Evolutionary conservation across 2,329 filamentous ascomycete species (phyloP).

Genomic region (Aspergillus uvarum): DNA sequence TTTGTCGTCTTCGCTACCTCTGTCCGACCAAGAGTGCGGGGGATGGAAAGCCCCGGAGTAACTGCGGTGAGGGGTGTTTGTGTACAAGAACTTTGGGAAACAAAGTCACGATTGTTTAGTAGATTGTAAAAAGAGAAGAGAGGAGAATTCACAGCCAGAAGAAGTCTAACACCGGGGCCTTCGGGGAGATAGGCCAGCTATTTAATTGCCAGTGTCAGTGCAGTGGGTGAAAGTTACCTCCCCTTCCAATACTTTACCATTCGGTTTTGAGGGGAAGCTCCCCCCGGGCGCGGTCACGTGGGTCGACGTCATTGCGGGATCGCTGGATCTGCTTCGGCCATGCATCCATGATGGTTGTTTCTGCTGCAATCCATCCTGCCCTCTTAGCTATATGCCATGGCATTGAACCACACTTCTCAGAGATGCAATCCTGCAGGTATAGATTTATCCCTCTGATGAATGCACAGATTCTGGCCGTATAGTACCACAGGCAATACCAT

Average conservation of each 20-base stretch:
- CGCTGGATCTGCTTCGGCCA: no score
- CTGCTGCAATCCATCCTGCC: no score
- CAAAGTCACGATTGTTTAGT: background rate
- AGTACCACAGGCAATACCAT: background rate
- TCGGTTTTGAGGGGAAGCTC: background rate
- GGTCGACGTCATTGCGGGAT: background rate
- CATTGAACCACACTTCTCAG: no score
- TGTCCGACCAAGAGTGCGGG: background rate
- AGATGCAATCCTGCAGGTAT: no score
- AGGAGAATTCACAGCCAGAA: background rate
- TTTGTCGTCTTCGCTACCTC: background rate
- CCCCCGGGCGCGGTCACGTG: background rate
- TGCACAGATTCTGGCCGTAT: no score
- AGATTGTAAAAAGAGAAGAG: background rate
- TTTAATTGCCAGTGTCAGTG: background rate
- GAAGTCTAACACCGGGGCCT: background rate
- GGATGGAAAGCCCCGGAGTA: background rate
- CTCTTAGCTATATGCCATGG: no score
- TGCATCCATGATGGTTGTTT: no score
- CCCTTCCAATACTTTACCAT: background rate
- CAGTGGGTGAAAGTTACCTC: background rate
- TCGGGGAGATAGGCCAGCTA: background rate
- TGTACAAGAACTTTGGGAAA: background rate
- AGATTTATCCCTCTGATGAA: no score
- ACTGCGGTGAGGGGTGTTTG: background rate